phyloP scores from a whole-genome alignment of 805 yeast genomes.

The Cyberlindnera mycetangii region DNA sequence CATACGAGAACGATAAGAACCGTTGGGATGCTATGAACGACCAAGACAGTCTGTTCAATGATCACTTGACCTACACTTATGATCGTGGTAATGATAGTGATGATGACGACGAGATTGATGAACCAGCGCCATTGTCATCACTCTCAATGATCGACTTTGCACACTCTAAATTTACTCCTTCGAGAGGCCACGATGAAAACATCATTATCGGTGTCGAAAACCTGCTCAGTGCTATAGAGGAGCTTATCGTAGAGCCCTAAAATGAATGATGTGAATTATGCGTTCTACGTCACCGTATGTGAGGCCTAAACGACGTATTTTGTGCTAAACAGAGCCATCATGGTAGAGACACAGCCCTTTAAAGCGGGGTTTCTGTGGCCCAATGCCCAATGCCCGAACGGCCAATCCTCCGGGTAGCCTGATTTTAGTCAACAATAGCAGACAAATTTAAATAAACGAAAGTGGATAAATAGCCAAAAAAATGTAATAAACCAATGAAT shows the following conservation, averaged over 20 bases:
- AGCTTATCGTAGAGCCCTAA: neutral
- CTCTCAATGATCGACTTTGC: constrained; percentile 86
- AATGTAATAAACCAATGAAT: no score
- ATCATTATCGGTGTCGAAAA: constrained; percentile 67
- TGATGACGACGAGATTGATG: constrained; percentile 21
- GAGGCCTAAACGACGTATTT: no score
- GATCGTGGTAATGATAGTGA: constrained; percentile 33
- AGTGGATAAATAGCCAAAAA: no score
- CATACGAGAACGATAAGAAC: constrained; percentile 63
- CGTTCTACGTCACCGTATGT: no score
- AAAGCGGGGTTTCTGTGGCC: no score
- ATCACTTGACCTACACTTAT: constrained; percentile 32
- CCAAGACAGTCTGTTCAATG: constrained; percentile 39
- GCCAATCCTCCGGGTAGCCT: no score
- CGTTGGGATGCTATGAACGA: constrained; percentile 47
- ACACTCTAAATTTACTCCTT: constrained; percentile 65
- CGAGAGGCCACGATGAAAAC: constrained; percentile 69
- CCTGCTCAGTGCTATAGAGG: constrained; percentile 44
- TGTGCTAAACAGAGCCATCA: no score
- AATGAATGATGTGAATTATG: no score
- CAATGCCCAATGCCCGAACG: no score
- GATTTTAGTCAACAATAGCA: no score
- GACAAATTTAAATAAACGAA: no score
- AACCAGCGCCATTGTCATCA: constrained; percentile 45
- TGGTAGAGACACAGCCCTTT: no score